Conservation (phyloP, 1,284 basidiomycete species). For the Filobasidium uniguttulatum region DNA sequence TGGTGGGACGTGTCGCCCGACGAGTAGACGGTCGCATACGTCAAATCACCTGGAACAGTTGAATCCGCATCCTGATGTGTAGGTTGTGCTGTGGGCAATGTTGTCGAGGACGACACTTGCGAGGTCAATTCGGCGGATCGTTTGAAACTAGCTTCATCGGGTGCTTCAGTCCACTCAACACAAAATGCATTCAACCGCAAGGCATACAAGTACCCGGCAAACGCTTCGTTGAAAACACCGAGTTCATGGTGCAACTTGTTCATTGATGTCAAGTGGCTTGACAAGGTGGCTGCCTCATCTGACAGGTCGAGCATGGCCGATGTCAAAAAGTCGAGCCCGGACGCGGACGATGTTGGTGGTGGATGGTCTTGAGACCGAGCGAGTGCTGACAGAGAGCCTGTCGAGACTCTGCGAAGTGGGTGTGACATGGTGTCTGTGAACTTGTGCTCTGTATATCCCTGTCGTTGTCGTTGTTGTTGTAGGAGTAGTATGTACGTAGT, state of each 20-base stretch:
- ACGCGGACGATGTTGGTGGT: conserved; percentile 50
- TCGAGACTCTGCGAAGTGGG: conserved; percentile 75
- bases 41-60: conserved; percentile 20
- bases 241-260: conserved; percentile 59
- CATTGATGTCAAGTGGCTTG: conserved; percentile 59
- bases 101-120: no score
- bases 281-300: conserved; percentile 70
- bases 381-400: conserved; percentile 72
- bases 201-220: conserved; percentile 78
- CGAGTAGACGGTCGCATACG: conserved; percentile 31
- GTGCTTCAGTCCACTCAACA: conserved; percentile 67
- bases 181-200: conserved; percentile 92
- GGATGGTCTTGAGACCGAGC: conserved; percentile 49
- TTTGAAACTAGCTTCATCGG: conserved; percentile 39
- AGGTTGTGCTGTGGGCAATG: conserved; percentile 2
- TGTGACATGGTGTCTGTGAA: conserved; percentile 20
- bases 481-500: no score
- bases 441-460: no score
- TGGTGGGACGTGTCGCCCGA: conserved; percentile 14
- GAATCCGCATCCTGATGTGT: neutral
- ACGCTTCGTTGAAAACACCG: conserved; percentile 78
- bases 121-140: conserved; percentile 31
- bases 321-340: conserved; percentile 72
- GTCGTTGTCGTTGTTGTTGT: no score
- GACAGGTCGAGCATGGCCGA: conserved; percentile 70